Conservation (phyloP, 768 basidiomycete species). For the Cytidiella melzeri region DNA sequence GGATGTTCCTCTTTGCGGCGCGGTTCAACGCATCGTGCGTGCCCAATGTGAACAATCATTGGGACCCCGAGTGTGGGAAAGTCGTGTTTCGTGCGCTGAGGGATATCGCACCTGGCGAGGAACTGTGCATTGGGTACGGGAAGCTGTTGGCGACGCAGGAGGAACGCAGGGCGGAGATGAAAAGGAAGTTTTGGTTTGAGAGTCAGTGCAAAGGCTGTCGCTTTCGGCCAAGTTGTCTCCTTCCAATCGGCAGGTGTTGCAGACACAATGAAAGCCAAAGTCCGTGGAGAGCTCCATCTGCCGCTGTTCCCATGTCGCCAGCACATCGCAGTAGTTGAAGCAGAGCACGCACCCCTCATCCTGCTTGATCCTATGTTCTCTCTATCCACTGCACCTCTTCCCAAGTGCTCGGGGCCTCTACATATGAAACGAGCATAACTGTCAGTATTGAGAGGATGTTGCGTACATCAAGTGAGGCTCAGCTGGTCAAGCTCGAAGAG, state of each 20-base stretch:
- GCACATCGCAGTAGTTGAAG: conserved; percentile 22
- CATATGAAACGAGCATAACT: no score
- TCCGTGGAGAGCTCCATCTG: conserved; percentile 11
- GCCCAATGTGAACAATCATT: conserved; percentile 23
- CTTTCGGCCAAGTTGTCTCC: conserved; percentile 17
- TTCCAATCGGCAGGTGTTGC: conserved; percentile 17
- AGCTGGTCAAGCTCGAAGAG: no score
- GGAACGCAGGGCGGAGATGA: conserved; percentile 13
- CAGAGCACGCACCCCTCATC: conserved; percentile 25
- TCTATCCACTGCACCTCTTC: no score
- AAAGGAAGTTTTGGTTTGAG: conserved; percentile 17
- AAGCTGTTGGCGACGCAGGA: conserved; percentile 16
- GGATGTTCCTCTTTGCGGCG: conserved; percentile 23
- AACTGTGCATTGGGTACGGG: conserved; percentile 25
- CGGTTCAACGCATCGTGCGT: conserved; percentile 25
- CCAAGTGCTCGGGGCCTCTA: no score
- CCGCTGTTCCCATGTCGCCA: conserved; percentile 16
- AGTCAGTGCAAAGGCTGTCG: conserved; percentile 21
- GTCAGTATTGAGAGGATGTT: no score
- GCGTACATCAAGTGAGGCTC: no score
- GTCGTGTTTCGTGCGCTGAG: conserved; percentile 22
- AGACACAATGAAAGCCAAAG: conserved; percentile 21
- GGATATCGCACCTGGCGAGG: conserved; percentile 22
- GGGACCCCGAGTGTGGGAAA: conserved; percentile 16
- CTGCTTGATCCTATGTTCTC: no score